Percentiles rank a stretch among this genome's conserved stretches.
Evolutionary conservation across 768 basidiomycete species (phyloP).

Genomic region (Suillus spraguei): DNA sequence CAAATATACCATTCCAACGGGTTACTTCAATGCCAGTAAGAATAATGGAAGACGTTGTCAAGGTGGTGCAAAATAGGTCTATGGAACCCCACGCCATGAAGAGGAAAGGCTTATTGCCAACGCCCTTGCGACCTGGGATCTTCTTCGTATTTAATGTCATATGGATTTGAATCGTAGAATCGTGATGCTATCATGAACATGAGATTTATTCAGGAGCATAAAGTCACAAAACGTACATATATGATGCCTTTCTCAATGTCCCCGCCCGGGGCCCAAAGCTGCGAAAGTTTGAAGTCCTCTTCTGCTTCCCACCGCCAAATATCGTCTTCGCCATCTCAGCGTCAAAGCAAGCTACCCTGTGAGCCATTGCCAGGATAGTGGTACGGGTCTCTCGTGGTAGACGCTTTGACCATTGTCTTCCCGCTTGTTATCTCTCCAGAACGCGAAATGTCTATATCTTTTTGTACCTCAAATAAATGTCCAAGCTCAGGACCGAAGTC

Average conservation of each 20-base stretch:
- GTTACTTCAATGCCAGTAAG: conserved; percentile 27
- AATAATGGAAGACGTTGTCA: conserved; percentile 5
- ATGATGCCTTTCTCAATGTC: conserved; percentile 52
- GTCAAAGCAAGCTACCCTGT: conserved; percentile 32
- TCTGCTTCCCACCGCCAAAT: conserved; percentile 73
- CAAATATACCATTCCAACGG: conserved; percentile 32
- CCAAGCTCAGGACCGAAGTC: conserved; percentile 34
- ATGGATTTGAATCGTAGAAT: conserved; percentile 54
- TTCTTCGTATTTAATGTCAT: conserved; percentile 59
- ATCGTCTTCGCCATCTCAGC: conserved; percentile 39
- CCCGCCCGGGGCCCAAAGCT: conserved; percentile 55
- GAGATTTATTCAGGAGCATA: neutral
- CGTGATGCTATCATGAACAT: conserved; percentile 49
- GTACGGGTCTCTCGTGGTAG: conserved; percentile 54
- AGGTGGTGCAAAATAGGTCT: conserved; percentile 29
- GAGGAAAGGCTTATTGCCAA: conserved; percentile 61
- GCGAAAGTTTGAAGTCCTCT: conserved; percentile 60
- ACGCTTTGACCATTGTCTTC: conserved; percentile 50
- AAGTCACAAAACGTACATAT: conserved; percentile 50
- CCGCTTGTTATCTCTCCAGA: conserved; percentile 58
- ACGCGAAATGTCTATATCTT: conserved; percentile 43
- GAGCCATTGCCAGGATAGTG: conserved; percentile 43
- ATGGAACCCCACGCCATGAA: conserved; percentile 53
- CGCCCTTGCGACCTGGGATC: conserved; percentile 57
- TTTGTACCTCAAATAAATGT: conserved; percentile 65